phyloP scores from a whole-genome alignment of 139 green algal genomes.

The Gonium pectorale region DNA sequence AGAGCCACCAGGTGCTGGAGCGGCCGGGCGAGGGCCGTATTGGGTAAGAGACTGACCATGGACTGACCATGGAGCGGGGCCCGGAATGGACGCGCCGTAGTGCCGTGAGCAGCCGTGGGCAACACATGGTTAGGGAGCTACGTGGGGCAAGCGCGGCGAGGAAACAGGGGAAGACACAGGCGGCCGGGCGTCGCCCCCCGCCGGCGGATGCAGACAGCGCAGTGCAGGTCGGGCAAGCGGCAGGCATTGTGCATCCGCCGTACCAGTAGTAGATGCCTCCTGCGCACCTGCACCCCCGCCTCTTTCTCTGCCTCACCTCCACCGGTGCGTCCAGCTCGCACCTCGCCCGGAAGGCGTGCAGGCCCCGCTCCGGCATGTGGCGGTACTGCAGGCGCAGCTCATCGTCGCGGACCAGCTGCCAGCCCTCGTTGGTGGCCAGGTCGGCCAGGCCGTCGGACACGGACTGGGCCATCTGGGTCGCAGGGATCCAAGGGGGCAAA shows the following conservation, averaged over 20 bases:
- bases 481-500: background rate
- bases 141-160: background rate
- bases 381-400: conserved; percentile 47
- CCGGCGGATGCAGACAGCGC: too few species aligned
- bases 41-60: too few species aligned
- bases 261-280: too few species aligned
- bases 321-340: conserved; percentile 41
- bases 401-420: conserved; percentile 29
- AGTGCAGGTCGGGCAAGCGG: too few species aligned
- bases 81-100: too few species aligned
- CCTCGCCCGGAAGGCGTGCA: conserved; percentile 53
- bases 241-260: too few species aligned
- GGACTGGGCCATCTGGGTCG: background rate
- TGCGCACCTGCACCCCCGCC: background rate
- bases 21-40: background rate
- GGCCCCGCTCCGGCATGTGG: background rate
- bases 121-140: too few species aligned
- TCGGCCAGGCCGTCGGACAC: conserved; percentile 22
- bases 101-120: too few species aligned
- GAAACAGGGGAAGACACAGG: background rate
- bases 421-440: conserved; percentile 11
- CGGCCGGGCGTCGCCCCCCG: too few species aligned
- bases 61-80: too few species aligned
- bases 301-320: conserved; percentile 20
- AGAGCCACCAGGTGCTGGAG: conserved; percentile 54